phyloP scores from a whole-genome alignment of 306 rosid species.

The Acacia acuminata region DNA sequence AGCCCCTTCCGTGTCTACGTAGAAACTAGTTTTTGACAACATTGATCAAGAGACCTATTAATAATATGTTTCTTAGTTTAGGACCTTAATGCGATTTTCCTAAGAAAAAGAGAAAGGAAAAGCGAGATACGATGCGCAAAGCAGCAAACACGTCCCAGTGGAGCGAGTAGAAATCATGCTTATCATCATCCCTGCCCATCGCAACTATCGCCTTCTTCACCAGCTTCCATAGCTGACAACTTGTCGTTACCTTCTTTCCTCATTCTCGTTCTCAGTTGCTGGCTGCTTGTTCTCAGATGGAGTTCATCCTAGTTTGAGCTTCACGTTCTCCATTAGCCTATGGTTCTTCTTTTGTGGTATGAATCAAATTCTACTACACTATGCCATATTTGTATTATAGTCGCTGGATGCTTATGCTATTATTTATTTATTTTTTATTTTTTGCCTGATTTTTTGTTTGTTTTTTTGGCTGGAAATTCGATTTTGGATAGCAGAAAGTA shows the following conservation, averaged over 20 bases:
- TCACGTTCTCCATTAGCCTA: background rate
- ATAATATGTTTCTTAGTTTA: too few relatives aligned
- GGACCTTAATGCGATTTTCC: too few relatives aligned
- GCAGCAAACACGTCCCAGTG: too few relatives aligned
- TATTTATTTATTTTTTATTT: too few relatives aligned
- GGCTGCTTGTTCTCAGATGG: background rate
- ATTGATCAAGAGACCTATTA: too few relatives aligned
- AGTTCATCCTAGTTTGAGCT: background rate
- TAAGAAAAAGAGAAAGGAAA: too few relatives aligned
- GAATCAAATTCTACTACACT: background rate
- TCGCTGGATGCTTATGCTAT: background rate
- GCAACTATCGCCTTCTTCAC: background rate
- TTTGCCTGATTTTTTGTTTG: background rate
- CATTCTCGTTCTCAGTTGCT: background rate
- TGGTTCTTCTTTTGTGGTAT: background rate
- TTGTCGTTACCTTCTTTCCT: background rate
- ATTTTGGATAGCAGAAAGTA: background rate
- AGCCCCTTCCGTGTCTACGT: too few relatives aligned
- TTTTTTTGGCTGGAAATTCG: background rate
- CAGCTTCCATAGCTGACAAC: background rate
- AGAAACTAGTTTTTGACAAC: too few relatives aligned
- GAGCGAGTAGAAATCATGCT: too few relatives aligned
- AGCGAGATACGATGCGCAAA: too few relatives aligned
- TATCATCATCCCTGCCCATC: background rate
- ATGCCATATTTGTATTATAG: too few relatives aligned